Percentiles rank a stretch among this genome's conserved stretches.
phyloP scores from a whole-genome alignment of 768 basidiomycete genomes.

The Russula foetens region DNA sequence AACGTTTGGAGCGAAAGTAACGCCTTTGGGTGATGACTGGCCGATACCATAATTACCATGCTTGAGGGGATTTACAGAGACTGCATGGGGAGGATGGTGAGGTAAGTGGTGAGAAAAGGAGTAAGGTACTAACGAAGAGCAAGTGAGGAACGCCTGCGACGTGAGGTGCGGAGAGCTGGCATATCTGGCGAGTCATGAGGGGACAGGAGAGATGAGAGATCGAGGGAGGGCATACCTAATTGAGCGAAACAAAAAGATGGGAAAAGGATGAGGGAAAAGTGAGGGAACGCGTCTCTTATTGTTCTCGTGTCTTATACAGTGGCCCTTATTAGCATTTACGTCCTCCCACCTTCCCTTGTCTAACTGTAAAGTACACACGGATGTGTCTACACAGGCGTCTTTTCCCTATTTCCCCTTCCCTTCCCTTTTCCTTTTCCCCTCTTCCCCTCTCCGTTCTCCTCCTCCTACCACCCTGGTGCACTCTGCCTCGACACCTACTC shows the following conservation, averaged over 20 bases:
- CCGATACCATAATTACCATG: slow-evolving; percentile 46
- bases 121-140: slow-evolving; percentile 11
- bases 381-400: background rate
- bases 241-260: slow-evolving; percentile 19
- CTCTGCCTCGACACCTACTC: background rate
- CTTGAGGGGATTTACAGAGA: slow-evolving; percentile 33
- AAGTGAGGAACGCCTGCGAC: slow-evolving; percentile 20
- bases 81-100: background rate
- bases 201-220: background rate
- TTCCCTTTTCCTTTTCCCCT: background rate
- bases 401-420: background rate
- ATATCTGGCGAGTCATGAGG: slow-evolving; percentile 9
- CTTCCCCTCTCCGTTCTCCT: too few relatives aligned
- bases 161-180: slow-evolving; percentile 17
- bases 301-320: slow-evolving; percentile 19
- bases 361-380: too few relatives aligned
- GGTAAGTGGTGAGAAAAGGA: background rate
- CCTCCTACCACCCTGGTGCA: too few relatives aligned
- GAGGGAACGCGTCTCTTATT: slow-evolving; percentile 7
- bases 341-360: background rate
- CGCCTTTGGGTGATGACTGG: slow-evolving; percentile 35
- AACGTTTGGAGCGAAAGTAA: slow-evolving; percentile 58
- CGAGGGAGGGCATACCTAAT: slow-evolving; percentile 10
- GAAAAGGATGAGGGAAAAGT: background rate
- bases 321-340: background rate